These are phyloP conservation scores for Pogostemon cablin DNA, from an alignment of 257 asterid species.

Conservation along the genomic window DNA sequence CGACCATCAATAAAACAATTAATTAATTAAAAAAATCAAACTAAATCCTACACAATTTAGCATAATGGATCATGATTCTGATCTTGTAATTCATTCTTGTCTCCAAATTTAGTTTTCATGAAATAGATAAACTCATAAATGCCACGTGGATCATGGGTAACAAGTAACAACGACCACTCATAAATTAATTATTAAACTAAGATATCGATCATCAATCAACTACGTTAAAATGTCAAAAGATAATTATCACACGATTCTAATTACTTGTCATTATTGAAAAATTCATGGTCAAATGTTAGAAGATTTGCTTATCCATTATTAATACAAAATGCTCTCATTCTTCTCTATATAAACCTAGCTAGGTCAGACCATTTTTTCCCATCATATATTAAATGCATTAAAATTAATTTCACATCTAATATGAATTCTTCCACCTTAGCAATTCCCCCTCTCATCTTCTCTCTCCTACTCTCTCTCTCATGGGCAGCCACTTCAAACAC, in stretches of 20 bases:
- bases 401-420: background rate
- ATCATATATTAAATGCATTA: background rate
- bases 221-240: background rate
- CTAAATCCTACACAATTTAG: too few relatives aligned
- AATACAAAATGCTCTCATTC: background rate
- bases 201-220: background rate
- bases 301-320: constrained; percentile 19
- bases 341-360: constrained; percentile 37
- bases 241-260: background rate
- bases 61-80: too few relatives aligned
- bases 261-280: constrained; percentile 30
- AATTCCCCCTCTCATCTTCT: constrained; percentile 28
- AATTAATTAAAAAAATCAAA: too few relatives aligned
- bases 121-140: background rate
- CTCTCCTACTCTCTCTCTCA: constrained; percentile 34
- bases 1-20: too few relatives aligned
- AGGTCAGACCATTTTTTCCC: background rate
- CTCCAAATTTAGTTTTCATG: too few relatives aligned
- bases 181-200: background rate
- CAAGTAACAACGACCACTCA: background rate
- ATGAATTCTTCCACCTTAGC: constrained; percentile 32
- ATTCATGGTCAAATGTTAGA: constrained; percentile 39
- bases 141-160: background rate
- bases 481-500: constrained; percentile 29
- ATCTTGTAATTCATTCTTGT: too few relatives aligned